Evolutionary conservation across 1,284 basidiomycete genomes (phyloP), one percentile per base, ranked within the genome.

Genomic region (Trametes versicolor): DNA sequence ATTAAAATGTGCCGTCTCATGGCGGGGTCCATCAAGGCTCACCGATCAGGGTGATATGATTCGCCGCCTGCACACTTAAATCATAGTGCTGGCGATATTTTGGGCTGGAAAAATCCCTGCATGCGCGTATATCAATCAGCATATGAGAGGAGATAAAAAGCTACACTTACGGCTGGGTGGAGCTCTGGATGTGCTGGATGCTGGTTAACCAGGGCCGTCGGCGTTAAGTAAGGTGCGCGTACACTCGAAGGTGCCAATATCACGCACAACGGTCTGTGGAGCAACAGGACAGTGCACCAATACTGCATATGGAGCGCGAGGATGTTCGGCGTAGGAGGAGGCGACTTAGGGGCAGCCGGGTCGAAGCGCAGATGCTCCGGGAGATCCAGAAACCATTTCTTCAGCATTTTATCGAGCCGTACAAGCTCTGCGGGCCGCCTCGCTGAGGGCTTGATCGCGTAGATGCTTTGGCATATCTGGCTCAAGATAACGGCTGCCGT

Each of bases 281-380:
- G 78, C 34, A 96, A 77, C 36, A 96, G 78, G 21, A 92, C 87
- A 2, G 91, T 87, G 72, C 90, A 92, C 91, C 94, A 96, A 73
- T 95, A 95, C 73, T 93, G 89, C 87, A 94, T 91, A 73, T 96
- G 94, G 48, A 96, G 79, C 34, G 89, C 89, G 57, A 95, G 77
- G 29, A 94, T 79, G 71, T 93, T 89, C 3, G 90, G 89, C 0
- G 84, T 79, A 25, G 85, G 79, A 37, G 78, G 73, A 15, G 75
- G 73, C 45, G 75, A 76, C 70, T 80, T 84, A 55, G 74, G 73
- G 15, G 77, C 79, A 39, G 82, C 82, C 36, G 85, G 79, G 64
- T 91, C 89, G 70, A 85, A 87, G 36, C 86, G 85, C 19, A 96
- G 78, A 72, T 92, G 86, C 41, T 87, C 84, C 0, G 92, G 90